Conservation (phyloP, 768 basidiomycete genomes). For the Trametes meyenii region DNA sequence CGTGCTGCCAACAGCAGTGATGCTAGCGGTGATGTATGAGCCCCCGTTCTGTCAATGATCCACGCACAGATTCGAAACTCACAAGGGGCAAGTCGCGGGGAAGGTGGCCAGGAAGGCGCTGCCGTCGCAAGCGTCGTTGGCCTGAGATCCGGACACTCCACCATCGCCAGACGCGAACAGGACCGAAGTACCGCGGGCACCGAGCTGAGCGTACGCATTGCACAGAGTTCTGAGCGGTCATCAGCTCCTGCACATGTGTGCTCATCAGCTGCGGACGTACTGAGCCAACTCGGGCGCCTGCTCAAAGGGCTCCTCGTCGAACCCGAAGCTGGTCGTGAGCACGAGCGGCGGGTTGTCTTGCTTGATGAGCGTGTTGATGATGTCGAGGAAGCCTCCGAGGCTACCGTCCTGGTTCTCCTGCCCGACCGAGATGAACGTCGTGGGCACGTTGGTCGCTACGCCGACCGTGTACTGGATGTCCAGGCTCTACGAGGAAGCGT, state of each 20-base stretch:
- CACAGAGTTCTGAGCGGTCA: constrained; percentile 33
- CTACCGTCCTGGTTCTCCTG: constrained; percentile 32
- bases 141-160: constrained; percentile 38
- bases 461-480: constrained; percentile 44
- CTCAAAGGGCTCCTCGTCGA: constrained; percentile 33
- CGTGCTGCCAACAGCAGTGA: constrained; percentile 34
- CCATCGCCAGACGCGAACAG: constrained; percentile 44
- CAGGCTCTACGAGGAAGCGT: constrained; percentile 30
- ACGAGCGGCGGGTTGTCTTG: constrained; percentile 35
- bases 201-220: constrained; percentile 39
- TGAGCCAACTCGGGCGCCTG: constrained; percentile 29
- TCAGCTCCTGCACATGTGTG: not conserved
- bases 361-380: constrained; percentile 32
- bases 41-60: not conserved
- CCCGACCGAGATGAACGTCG: constrained; percentile 39
- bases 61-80: constrained; percentile 3
- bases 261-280: constrained; percentile 24
- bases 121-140: constrained; percentile 44
- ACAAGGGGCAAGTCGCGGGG: constrained; percentile 42
- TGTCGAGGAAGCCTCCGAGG: constrained; percentile 40
- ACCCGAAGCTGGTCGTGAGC: constrained; percentile 40
- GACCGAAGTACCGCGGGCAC: constrained; percentile 40
- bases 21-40: constrained; percentile 8
- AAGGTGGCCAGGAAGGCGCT: constrained; percentile 39
- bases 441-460: constrained; percentile 38